phyloP scores from a whole-genome alignment of 805 yeast species.

The Pichia paraexigua region DNA sequence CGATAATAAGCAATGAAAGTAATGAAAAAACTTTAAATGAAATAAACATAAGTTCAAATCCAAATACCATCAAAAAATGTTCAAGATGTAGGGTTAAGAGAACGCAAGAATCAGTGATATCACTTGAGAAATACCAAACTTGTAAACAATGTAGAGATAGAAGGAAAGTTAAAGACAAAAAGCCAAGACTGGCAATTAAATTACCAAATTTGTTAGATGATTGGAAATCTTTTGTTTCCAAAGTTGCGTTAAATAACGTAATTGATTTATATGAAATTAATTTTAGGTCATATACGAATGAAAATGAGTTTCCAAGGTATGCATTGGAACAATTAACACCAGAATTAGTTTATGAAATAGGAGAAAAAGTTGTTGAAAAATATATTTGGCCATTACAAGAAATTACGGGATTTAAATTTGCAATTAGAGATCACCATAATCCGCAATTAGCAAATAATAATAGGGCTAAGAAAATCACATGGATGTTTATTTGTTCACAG shows the following conservation, averaged over 20 bases:
- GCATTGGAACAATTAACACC: constrained; percentile 24
- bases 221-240: constrained; percentile 27
- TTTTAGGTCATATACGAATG: constrained; percentile 28
- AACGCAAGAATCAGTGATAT: constrained; percentile 25
- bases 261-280: constrained; percentile 32
- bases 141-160: constrained; percentile 34
- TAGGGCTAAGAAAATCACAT: constrained; percentile 33
- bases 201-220: constrained; percentile 31
- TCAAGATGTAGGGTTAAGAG: constrained; percentile 38
- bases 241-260: constrained; percentile 28
- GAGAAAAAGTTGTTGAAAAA: constrained; percentile 28
- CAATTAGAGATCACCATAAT: constrained; percentile 39
- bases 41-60: neutral
- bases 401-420: constrained; percentile 35
- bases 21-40: neutral
- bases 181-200: constrained; percentile 23
- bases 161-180: constrained; percentile 29
- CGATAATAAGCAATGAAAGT: neutral
- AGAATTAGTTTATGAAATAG: constrained; percentile 28
- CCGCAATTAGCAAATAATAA: constrained; percentile 23
- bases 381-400: constrained; percentile 35
- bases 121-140: constrained; percentile 34
- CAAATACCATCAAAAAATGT: constrained; percentile 29
- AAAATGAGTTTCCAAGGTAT: constrained; percentile 28
- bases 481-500: constrained; percentile 40